Conservation (phyloP, 2,329 filamentous ascomycete species). For the Pezicula radicicola region DNA sequence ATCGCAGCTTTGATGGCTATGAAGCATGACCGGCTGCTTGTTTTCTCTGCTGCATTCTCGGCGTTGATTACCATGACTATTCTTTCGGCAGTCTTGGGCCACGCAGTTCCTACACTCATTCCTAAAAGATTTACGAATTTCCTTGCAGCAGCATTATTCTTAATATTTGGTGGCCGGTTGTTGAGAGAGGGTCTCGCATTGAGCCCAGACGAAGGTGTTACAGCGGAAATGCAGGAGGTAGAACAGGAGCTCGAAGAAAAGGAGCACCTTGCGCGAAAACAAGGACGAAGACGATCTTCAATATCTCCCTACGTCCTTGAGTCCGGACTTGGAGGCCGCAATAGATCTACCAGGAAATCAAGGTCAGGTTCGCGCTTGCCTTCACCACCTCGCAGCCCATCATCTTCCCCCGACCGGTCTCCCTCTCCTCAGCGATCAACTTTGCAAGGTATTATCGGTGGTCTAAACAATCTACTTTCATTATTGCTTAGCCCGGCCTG, state of each 20-base stretch:
- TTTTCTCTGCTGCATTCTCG: slow-evolving; percentile 92
- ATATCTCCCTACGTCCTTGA: slow-evolving; percentile 77
- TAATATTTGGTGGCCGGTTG: slow-evolving; percentile 84
- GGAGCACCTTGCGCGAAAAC: slow-evolving; percentile 70
- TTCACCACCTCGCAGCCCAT: slow-evolving; percentile 77
- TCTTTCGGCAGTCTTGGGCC: slow-evolving; percentile 86
- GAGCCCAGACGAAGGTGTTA: slow-evolving; percentile 84
- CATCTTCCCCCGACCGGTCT: slow-evolving; percentile 64
- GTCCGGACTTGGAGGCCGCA: slow-evolving; percentile 63
- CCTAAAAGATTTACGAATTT: slow-evolving; percentile 90
- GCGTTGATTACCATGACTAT: slow-evolving; percentile 94
- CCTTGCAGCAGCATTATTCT: slow-evolving; percentile 79
- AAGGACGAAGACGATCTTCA: slow-evolving; percentile 62
- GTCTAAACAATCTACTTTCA: slow-evolving; percentile 82
- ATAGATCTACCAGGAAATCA: slow-evolving; percentile 61
- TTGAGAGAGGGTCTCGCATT: slow-evolving; percentile 85
- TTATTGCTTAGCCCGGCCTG: slow-evolving; percentile 90
- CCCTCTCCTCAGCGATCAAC: slow-evolving; percentile 33
- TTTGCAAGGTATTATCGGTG: slow-evolving; percentile 47
- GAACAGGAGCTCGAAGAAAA: slow-evolving; percentile 93
- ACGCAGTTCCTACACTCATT: slow-evolving; percentile 85
- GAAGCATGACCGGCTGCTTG: slow-evolving; percentile 90
- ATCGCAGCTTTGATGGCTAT: slow-evolving; percentile 98
- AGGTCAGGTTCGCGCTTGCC: slow-evolving; percentile 73
- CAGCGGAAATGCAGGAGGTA: slow-evolving; percentile 97